Base-by-base conservation (phyloP, 495 filamentous ascomycete species). In the Penicillium pulvis region DNA sequence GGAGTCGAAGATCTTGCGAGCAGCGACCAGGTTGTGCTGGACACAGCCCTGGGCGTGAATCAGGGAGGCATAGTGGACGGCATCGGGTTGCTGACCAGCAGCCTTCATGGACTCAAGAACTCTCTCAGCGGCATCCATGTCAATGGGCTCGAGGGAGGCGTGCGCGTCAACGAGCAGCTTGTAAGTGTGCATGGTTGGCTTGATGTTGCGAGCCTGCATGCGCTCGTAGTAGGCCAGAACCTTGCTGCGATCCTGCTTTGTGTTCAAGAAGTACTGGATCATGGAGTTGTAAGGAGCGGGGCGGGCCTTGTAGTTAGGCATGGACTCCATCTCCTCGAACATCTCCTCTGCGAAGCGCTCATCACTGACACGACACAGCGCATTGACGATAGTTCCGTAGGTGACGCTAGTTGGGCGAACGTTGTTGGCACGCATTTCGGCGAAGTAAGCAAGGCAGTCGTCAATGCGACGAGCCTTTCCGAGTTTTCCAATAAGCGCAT, bases 181-280 rank as follows among this genome's bases (percentile, higher is more conserved):
- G 81, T 91, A 98, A 4, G 94, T 98, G 74, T 98, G 94, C 65
- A 88, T 86, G 14, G 94, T 97, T 1, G 94, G 95, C 57, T 90
- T 79, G 71, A 98, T 98, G 56, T 87, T 86, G 74, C 87, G 90
- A 42, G 85, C 77, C 60, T 87, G 82, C 94, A 98, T 98, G 61
- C 93, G 90, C 65, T 95, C 89, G 71, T 93, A 97, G 81, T 97
- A 98, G 23, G 88, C 83, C n/a, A 98, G 84, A 12, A 96, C 93
- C 82, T 98, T 97, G 73, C 77, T 72, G 73, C 92, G 90, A 72
- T 98, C 95, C 17, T 92, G 88, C 83, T 98, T 97, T 28, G 95
- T 97, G 65, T 88, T 93, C 57, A 97, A 84, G 85, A 98, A 98
- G 81, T 96, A 98, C 73, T 98, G 94, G 83, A 98, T 98, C 84